These are phyloP conservation scores for Podaxis sp. DNA, from an alignment of 768 basidiomycete species.

Conservation along the genomic window DNA sequence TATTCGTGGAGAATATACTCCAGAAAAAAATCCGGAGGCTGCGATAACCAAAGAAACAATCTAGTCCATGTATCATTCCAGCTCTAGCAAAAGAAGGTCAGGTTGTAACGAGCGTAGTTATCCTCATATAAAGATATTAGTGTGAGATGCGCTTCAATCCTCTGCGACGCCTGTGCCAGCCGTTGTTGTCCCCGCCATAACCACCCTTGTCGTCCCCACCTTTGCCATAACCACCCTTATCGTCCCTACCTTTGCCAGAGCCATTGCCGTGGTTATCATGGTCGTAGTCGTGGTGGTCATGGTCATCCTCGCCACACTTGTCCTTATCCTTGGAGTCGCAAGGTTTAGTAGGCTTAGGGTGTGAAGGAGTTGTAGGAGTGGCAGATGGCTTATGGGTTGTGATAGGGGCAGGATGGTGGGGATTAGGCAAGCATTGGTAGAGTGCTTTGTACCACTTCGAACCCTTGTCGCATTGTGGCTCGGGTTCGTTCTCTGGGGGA, in stretches of 20 bases:
- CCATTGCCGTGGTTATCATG: slow-evolving; percentile 11
- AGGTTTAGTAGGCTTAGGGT: slow-evolving; percentile 21
- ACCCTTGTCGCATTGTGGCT: slow-evolving; percentile 45
- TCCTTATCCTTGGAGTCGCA: not conserved
- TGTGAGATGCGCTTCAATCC: not conserved
- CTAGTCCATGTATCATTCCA: slow-evolving; percentile 12
- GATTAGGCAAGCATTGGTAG: slow-evolving; percentile 35
- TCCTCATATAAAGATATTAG: not conserved
- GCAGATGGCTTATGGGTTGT: slow-evolving; percentile 13
- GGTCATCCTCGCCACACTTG: not conserved
- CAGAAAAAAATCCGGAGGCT: not conserved
- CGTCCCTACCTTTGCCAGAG: slow-evolving; percentile 1
- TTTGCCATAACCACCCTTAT: not conserved
- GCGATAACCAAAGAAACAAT: not conserved
- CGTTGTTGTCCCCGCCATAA: not conserved
- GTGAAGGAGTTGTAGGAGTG: slow-evolving; percentile 30
- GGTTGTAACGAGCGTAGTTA: not conserved
- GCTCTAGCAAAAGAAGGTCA: not conserved
- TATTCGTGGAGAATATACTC: slow-evolving; percentile 1
- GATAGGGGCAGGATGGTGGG: slow-evolving; percentile 26
- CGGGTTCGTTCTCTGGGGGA: slow-evolving; percentile 31
- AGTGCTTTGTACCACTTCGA: slow-evolving; percentile 42
- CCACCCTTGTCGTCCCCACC: not conserved
- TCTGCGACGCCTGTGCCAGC: not conserved
- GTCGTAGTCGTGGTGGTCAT: slow-evolving; percentile 1